Base-by-base conservation (phyloP, 192 early-diverging fungal genomes). In the Rhizoclosmatium globosum region DNA sequence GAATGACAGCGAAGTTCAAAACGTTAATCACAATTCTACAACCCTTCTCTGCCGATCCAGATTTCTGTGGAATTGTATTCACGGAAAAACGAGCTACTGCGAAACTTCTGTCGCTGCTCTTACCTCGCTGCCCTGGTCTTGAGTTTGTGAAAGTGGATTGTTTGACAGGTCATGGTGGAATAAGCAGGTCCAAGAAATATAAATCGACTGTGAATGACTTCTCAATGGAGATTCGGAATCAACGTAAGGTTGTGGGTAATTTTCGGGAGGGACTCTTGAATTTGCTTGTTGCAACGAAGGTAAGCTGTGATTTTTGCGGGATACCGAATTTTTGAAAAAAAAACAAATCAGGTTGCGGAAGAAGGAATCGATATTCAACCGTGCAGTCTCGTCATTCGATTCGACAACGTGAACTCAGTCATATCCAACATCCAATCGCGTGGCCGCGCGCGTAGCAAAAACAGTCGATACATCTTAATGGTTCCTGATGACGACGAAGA, bases 281-380 rank as follows among this genome's bases (percentile, higher is more conserved):
- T 74, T 75, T 97, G 41, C 77, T 99, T 2, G 89, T 97, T 68
- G 93, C 97, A 4, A 99, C 97, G 1, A 92, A 92, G 85, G 85
- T 86, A 46, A 19, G 19, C 19, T 31, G 31, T 31, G 31, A 31
- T 31, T 31, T 31, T 31, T 31, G 31, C 31, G 31, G 31, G 31
- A 31, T 31, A 31, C 31, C 31, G 31, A 31, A 31, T 31, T 31
- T 31, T 31, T 31, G 31, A 31, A 0, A 31, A 31, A 31, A 31
- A 31, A 31, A 31, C 31, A 31, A 31, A 31, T 53, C 64, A 86
- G 85, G 96, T 98, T 11, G 97, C 95, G 11, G 97, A 97, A 79
- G 97, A 98, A 81, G 97, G 97, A 23, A 84, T 98, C 1, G 97
- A 98, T 81, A 95, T 98, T 59, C 94, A 94, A 78, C 91, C 93